A percentile compares a stretch with the other conserved stretches of the same genome.
phyloP scores from a whole-genome alignment of 208 protist genomes.

The Willaertia magna region DNA sequence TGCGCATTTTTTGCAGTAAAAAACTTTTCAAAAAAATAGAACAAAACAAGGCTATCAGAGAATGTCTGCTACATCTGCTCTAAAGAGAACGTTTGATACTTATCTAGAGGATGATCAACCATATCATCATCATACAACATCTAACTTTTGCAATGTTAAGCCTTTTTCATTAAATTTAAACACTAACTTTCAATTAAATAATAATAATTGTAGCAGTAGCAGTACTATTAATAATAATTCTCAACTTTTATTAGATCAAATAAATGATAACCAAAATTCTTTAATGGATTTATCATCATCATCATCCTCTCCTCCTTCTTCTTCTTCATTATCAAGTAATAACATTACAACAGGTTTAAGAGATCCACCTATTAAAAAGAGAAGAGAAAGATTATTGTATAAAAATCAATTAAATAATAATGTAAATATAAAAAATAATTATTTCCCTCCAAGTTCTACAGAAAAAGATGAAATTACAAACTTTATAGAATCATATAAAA shows the following conservation, averaged over 20 bases:
- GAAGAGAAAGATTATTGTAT: background rate
- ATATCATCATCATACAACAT: background rate
- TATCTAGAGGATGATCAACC: background rate
- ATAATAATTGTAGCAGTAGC: background rate
- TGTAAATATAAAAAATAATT: background rate
- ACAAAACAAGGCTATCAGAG: background rate
- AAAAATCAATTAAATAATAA: too few species aligned
- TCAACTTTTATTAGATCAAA: too few species aligned
- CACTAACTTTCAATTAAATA: too few species aligned
- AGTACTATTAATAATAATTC: too few species aligned
- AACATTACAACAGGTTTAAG: background rate
- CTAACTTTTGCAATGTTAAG: background rate
- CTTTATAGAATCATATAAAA: background rate
- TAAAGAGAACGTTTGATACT: background rate
- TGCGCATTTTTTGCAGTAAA: too few species aligned
- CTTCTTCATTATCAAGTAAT: background rate
- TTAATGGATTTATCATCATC: background rate
- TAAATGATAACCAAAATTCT: too few species aligned
- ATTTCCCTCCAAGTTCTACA: background rate
- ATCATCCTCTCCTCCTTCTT: background rate
- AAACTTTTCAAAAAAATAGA: background rate
- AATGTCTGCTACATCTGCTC: background rate
- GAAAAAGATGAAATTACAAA: background rate
- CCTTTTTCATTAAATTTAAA: too few species aligned
- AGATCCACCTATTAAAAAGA: background rate